Percentiles rank a stretch among this genome's conserved stretches.
These are phyloP conservation scores for Myriosclerotinia scirpicola DNA, from an alignment of 2,329 filamentous ascomycete genomes.

Conservation along the genomic window DNA sequence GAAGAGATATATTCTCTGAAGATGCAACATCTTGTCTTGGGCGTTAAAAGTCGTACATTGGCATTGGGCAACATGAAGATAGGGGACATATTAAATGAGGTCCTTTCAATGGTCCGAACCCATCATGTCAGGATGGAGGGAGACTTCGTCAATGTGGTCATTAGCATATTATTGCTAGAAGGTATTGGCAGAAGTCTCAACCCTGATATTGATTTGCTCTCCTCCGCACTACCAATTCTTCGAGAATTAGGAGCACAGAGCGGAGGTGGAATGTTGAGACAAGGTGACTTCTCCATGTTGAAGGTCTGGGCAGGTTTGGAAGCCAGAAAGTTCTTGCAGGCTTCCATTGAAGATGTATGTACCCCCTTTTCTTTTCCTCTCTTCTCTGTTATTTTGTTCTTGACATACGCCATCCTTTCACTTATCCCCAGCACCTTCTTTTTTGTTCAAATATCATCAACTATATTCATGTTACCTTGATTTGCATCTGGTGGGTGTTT, in stretches of 20 bases:
- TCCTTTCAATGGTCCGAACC: slow-evolving; percentile 83
- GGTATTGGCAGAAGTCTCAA: slow-evolving; percentile 88
- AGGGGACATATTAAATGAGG: slow-evolving; percentile 88
- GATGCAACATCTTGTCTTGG: slow-evolving; percentile 94
- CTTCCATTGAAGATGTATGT: slow-evolving; percentile 82
- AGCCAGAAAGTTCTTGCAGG: slow-evolving; percentile 83
- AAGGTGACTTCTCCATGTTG: slow-evolving; percentile 80
- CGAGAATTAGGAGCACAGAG: slow-evolving; percentile 81
- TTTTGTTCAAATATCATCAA: background rate
- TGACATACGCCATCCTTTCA: background rate
- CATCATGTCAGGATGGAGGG: slow-evolving; percentile 95
- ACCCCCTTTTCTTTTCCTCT: slow-evolving; percentile 11
- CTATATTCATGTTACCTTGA: background rate
- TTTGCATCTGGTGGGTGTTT: background rate
- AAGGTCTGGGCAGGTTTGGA: slow-evolving; percentile 91
- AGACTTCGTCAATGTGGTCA: slow-evolving; percentile 97
- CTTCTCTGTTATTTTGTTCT: background rate
- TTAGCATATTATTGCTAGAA: slow-evolving; percentile 89
- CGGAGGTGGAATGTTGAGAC: slow-evolving; percentile 66
- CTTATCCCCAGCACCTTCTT: background rate
- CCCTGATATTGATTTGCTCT: slow-evolving; percentile 82
- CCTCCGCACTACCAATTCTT: slow-evolving; percentile 83
- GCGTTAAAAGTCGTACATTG: slow-evolving; percentile 86
- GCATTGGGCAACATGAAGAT: slow-evolving; percentile 94
- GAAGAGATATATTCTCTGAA: slow-evolving; percentile 88